phyloP scores from a whole-genome alignment of 108 stramenopile species.

The Thalassiosira profunda region DNA sequence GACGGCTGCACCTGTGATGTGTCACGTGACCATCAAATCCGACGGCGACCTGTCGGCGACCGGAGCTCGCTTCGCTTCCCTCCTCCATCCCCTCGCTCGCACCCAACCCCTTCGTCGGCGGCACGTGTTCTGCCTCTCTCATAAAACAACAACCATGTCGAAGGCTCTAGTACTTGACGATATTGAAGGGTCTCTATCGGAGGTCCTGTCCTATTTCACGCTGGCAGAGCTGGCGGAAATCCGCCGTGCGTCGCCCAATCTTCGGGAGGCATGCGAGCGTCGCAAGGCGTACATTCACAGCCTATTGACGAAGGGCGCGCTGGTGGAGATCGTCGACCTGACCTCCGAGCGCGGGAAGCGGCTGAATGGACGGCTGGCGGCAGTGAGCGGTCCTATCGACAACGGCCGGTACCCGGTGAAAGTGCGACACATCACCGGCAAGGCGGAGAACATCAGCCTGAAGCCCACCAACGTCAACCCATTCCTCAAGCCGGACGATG shows the following conservation, averaged over 20 bases:
- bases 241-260: not conserved
- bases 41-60: too few relatives aligned
- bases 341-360: slow-evolving; percentile 11
- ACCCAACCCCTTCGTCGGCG: too few relatives aligned
- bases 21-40: too few relatives aligned
- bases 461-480: slow-evolving; percentile 18
- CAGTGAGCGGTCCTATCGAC: not conserved
- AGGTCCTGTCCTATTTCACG: slow-evolving; percentile 4
- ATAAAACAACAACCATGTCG: too few relatives aligned
- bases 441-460: slow-evolving; percentile 15
- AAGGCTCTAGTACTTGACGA: too few relatives aligned
- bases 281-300: slow-evolving; percentile 23
- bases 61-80: too few relatives aligned
- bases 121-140: too few relatives aligned
- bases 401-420: slow-evolving; percentile 16
- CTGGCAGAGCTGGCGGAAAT: slow-evolving; percentile 3
- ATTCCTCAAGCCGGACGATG: slow-evolving; percentile 16
- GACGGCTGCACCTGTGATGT: too few relatives aligned
- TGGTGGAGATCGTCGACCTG: slow-evolving; percentile 11
- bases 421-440: slow-evolving; percentile 17
- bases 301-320: not conserved
- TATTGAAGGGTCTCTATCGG: too few relatives aligned
- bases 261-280: not conserved
- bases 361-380: slow-evolving; percentile 15
- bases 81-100: too few relatives aligned